Conservation (phyloP, 1,139 yeast genomes). For the Geotrichum bryndzae region DNA sequence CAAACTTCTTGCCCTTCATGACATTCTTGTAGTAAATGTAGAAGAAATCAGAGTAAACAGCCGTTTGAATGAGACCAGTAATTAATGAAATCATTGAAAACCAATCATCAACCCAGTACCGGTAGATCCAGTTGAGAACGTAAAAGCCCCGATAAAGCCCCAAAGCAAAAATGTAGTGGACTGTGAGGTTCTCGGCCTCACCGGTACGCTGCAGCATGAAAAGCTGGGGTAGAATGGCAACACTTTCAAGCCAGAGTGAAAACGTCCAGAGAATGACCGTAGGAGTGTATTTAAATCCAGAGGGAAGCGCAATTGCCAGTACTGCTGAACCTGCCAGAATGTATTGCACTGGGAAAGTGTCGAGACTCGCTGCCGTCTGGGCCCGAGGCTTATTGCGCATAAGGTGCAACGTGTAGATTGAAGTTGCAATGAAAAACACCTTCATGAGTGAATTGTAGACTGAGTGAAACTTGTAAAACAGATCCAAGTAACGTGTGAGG, state of each 20-base stretch:
- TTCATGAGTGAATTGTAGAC: constrained; percentile 78
- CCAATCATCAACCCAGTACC: constrained; percentile 63
- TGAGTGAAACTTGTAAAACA: constrained; percentile 47
- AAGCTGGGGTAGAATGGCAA: constrained; percentile 87
- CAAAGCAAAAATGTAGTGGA: constrained; percentile 88
- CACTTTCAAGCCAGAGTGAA: constrained; percentile 59
- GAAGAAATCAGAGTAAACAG: constrained; percentile 88
- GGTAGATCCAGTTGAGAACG: constrained; percentile 91
- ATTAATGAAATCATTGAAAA: constrained; percentile 66
- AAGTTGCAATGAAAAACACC: constrained; percentile 66
- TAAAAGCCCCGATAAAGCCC: constrained; percentile 85
- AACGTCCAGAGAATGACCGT: constrained; percentile 45
- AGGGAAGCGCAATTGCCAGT: constrained; percentile 59
- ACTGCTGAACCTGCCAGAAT: constrained; percentile 59
- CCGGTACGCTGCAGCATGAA: constrained; percentile 87
- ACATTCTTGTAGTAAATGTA: constrained; percentile 83
- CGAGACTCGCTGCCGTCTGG: constrained; percentile 50
- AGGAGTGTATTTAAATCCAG: constrained; percentile 39
- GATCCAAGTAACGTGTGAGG: constrained; percentile 71
- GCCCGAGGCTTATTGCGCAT: constrained; percentile 55
- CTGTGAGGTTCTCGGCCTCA: constrained; percentile 78
- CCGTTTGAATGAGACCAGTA: constrained; percentile 82
- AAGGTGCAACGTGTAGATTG: constrained; percentile 67
- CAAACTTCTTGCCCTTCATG: constrained; percentile 73
- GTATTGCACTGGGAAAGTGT: constrained; percentile 72